Evolutionary conservation across 2,329 filamentous ascomycete species (phyloP), one percentile per base, ranked within the genome.

Genomic region (Talaromyces sp.): DNA sequence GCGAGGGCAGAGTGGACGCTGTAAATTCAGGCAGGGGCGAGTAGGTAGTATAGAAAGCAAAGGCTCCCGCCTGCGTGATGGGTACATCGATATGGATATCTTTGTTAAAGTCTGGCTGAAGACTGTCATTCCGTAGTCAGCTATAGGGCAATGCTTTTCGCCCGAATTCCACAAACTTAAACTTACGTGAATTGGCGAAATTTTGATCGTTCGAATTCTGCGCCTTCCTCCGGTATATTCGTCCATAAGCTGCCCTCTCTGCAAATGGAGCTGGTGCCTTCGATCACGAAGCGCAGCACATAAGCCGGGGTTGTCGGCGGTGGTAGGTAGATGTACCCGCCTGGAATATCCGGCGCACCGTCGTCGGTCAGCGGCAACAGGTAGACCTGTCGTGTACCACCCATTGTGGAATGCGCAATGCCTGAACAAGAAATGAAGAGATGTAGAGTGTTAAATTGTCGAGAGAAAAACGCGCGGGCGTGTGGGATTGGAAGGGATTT

Each of bases 251-350:
- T 97, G 64, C 96, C 95, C 78, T 96, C 84, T 68, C 92, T 87
- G 77, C 93, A 97, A 81, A 99, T 95, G 66, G 93, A 96, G 74
- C 93, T 96, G 63, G 92, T 93, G 66, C 95, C 93, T 77, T 97
- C 90, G 69, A 97, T 93, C 69, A 92, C 86, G 77, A 99, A 96
- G 64, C 93, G 88, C 63, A 97, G 82, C 60, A 85, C 85, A 71
- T 98, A 88, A 46, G 89, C 75, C 14, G 82, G 89, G n/a, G 88
- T 83, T 44, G 83, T 84, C 18, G 90, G 88, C 18, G 95, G 88
- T 0, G 92, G 89, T 48, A 99, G 82, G 76, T 96, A 96, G 71
- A 98, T 90, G 81, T 97, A 99, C 69, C 90, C 88, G 71, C 92
- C 91, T 28, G 90, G 84, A 56, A 99, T 87, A 75, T 96, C 88